Percentiles rank a stretch among this genome's conserved stretches.
Conservation (phyloP, 352 stramenopile species). For the Phytopythium helicoides region DNA sequence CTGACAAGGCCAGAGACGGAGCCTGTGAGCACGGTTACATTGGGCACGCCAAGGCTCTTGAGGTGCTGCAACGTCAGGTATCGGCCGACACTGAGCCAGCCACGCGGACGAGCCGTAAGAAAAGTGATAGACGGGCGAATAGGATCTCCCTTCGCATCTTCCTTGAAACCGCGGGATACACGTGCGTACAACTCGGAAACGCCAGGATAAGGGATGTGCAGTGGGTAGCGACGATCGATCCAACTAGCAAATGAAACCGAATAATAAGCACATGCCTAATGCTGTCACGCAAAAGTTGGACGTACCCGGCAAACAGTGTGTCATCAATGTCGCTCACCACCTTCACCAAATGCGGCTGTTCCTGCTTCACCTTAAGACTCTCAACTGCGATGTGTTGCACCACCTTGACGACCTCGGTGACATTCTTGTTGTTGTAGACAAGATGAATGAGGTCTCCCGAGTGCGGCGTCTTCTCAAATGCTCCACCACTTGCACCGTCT, state of each 20-base stretch:
- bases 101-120: slow-evolving; percentile 72
- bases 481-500: background rate
- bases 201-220: slow-evolving; percentile 78
- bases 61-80: slow-evolving; percentile 82
- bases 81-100: slow-evolving; percentile 73
- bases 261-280: background rate
- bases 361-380: slow-evolving; percentile 58
- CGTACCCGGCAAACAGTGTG: slow-evolving; percentile 67
- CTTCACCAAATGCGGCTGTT: slow-evolving; percentile 65
- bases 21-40: slow-evolving; percentile 79
- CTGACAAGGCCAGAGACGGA: slow-evolving; percentile 78
- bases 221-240: slow-evolving; percentile 68
- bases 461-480: slow-evolving; percentile 41
- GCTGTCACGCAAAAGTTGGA: background rate
- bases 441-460: slow-evolving; percentile 76
- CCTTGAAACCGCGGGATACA: slow-evolving; percentile 53
- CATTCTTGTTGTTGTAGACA: slow-evolving; percentile 74
- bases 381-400: slow-evolving; percentile 86
- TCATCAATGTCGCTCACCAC: slow-evolving; percentile 88
- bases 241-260: slow-evolving; percentile 17
- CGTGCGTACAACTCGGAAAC: slow-evolving; percentile 67
- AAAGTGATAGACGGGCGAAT: slow-evolving; percentile 70
- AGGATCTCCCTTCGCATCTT: slow-evolving; percentile 27
- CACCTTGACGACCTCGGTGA: slow-evolving; percentile 75
- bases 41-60: slow-evolving; percentile 67